Conservation (phyloP, 2,329 filamentous ascomycete genomes). For the Colletotrichum somersetense region DNA sequence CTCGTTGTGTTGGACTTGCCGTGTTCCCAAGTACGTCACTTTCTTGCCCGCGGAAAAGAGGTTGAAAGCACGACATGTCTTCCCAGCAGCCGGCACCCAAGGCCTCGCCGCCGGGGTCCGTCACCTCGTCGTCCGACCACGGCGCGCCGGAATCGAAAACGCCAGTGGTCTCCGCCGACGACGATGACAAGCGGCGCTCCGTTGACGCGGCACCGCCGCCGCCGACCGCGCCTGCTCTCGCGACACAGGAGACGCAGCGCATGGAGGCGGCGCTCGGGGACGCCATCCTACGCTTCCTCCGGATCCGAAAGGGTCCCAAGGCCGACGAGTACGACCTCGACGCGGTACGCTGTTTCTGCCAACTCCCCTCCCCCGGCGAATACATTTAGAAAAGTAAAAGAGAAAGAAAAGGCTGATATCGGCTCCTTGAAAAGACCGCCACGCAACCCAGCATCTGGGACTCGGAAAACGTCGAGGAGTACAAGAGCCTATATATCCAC, state of each 20-base stretch:
- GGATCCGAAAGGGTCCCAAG: constrained; percentile 50
- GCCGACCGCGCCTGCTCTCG: constrained; percentile 44
- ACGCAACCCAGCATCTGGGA: constrained; percentile 55
- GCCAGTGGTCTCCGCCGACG: neutral
- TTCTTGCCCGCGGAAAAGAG: neutral
- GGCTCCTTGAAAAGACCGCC: constrained; percentile 45
- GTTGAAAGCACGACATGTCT: constrained; percentile 15
- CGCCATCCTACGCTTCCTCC: constrained; percentile 49
- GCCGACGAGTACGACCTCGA: constrained; percentile 47
- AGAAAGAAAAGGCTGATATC: constrained; percentile 33
- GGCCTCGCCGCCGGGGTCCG: constrained; percentile 23
- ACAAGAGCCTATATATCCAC: constrained; percentile 52
- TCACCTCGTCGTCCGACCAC: constrained; percentile 33
- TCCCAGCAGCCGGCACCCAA: constrained; percentile 12
- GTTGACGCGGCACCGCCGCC: neutral
- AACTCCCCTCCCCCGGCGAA: no score
- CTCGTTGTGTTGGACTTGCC: neutral
- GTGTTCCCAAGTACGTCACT: neutral
- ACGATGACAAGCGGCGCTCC: neutral
- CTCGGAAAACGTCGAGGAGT: constrained; percentile 51
- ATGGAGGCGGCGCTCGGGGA: constrained; percentile 51
- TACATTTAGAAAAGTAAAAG: no score
- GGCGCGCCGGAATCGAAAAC: constrained; percentile 21
- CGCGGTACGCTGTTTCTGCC: constrained; percentile 41
- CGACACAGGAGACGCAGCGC: constrained; percentile 45